These are phyloP conservation scores for Fusarium nisikadoi DNA, from an alignment of 2,329 filamentous ascomycete species.

Conservation along the genomic window DNA sequence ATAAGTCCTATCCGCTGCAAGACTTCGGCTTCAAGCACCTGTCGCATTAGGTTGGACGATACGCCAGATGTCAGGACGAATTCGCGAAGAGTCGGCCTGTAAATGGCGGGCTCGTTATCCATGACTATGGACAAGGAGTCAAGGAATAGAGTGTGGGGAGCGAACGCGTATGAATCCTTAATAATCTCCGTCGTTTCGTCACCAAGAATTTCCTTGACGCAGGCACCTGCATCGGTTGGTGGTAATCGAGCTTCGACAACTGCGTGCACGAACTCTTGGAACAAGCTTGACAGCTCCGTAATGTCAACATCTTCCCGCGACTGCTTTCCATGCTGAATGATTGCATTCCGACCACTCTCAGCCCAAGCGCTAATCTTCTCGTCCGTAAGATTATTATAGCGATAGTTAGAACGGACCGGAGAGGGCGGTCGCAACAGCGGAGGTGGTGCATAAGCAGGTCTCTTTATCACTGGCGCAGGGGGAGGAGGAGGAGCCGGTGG, in stretches of 20 bases:
- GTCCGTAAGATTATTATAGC: constrained; percentile 81
- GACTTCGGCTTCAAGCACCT: constrained; percentile 82
- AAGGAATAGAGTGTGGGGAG: constrained; percentile 78
- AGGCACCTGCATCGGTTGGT: constrained; percentile 74
- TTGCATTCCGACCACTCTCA: constrained; percentile 70
- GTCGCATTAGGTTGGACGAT: constrained; percentile 76
- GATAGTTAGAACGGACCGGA: constrained; percentile 63
- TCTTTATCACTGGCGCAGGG: constrained; percentile 37
- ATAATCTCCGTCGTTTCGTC: constrained; percentile 62
- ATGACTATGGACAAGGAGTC: constrained; percentile 84
- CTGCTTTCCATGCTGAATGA: constrained; percentile 72
- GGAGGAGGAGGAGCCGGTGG: constrained; percentile 26
- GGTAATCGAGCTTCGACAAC: constrained; percentile 76
- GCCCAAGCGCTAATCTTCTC: constrained; percentile 75
- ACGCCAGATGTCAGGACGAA: constrained; percentile 80
- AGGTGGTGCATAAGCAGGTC: constrained; percentile 34
- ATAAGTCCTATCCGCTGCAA: constrained; percentile 83
- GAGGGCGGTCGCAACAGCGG: constrained; percentile 44
- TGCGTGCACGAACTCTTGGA: constrained; percentile 86
- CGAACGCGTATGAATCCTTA: constrained; percentile 63
- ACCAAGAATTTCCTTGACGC: constrained; percentile 79
- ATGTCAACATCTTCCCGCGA: constrained; percentile 75
- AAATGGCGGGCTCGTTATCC: constrained; percentile 70
- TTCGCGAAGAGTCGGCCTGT: constrained; percentile 65
- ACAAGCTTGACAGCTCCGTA: constrained; percentile 75